A percentile compares a stretch with the other conserved stretches of the same genome.
Conservation (phyloP, 371 early-diverging fungal genomes). For the Mortierella sp. region DNA sequence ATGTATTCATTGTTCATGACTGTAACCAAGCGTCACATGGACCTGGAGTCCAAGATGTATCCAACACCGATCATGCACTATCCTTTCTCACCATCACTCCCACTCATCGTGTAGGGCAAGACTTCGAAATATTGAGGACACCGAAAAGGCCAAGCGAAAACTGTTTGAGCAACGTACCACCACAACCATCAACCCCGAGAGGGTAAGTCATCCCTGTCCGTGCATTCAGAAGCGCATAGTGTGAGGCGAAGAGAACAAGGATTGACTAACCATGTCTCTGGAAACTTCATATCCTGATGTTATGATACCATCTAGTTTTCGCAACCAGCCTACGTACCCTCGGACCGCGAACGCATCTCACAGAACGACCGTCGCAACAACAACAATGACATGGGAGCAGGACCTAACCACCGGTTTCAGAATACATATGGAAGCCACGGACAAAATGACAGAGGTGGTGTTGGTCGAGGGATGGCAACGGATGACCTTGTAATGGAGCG, state of each 20-base stretch:
- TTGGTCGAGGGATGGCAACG: constrained; percentile 69
- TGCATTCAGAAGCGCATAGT: no score
- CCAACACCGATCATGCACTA: no score
- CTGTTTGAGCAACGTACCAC: constrained; percentile 53
- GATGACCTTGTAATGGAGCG: constrained; percentile 84
- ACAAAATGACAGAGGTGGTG: constrained; percentile 28
- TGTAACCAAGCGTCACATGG: no score
- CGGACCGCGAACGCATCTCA: constrained; percentile 44
- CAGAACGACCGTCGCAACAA: constrained; percentile 29
- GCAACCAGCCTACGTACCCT: constrained; percentile 41
- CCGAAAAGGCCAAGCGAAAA: constrained; percentile 81
- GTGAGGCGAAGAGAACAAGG: no score
- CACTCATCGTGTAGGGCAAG: no score
- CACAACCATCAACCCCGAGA: constrained; percentile 24
- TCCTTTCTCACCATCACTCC: no score
- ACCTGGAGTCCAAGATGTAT: no score
- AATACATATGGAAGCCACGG: constrained; percentile 35
- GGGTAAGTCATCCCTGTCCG: no score
- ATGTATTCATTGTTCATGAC: constrained; percentile 25
- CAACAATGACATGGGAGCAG: constrained; percentile 16
- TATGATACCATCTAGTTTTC: constrained; percentile 15
- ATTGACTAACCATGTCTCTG: no score
- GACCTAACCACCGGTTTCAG: constrained; percentile 35
- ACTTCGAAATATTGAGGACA: constrained; percentile 85
- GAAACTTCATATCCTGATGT: no score